phyloP scores from a whole-genome alignment of 164 flowering plant genomes.

The Santalum album region DNA sequence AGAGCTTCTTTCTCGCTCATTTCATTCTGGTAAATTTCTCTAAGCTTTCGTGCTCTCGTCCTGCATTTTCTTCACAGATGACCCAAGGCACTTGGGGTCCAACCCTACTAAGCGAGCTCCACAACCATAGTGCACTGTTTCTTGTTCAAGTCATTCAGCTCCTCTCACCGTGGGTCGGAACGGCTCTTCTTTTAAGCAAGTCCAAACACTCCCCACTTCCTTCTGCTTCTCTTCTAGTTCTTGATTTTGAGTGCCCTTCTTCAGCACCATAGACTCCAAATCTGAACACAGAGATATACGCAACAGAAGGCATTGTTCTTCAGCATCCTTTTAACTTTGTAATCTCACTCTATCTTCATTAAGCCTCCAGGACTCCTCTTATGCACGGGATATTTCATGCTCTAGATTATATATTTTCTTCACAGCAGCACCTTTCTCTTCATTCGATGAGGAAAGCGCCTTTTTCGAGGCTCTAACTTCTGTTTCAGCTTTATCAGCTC shows the following conservation, averaged over 20 bases:
- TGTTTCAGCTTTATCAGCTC: constrained; percentile 38
- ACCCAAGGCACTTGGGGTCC: constrained; percentile 29
- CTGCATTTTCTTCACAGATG: constrained; percentile 42
- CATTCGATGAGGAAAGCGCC: constrained; percentile 25
- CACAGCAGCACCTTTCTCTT: constrained; percentile 46
- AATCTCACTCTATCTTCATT: constrained; percentile 35
- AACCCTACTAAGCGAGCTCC: constrained; percentile 39
- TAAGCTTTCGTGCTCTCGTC: constrained; percentile 35
- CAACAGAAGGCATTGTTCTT: constrained; percentile 41
- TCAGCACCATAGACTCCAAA: constrained; percentile 30
- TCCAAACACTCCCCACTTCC: constrained; percentile 54
- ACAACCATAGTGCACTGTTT: constrained; percentile 24
- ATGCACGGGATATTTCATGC: constrained; percentile 24
- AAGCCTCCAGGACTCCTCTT: constrained; percentile 41
- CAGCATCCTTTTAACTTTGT: constrained; percentile 44
- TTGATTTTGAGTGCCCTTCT: constrained; percentile 32
- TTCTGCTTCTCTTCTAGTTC: constrained; percentile 57
- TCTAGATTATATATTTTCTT: constrained; percentile 42
- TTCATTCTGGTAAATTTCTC: constrained; percentile 22
- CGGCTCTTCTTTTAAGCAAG: constrained; percentile 50
- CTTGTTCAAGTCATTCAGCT: constrained; percentile 38
- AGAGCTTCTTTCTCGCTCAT: constrained; percentile 34
- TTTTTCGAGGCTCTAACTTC: constrained; percentile 36
- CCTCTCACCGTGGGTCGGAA: constrained; percentile 48
- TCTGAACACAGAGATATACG: constrained; percentile 45